Evolutionary conservation across 2,329 filamentous ascomycete genomes (phyloP).

Genomic region (Apiospora koreana): DNA sequence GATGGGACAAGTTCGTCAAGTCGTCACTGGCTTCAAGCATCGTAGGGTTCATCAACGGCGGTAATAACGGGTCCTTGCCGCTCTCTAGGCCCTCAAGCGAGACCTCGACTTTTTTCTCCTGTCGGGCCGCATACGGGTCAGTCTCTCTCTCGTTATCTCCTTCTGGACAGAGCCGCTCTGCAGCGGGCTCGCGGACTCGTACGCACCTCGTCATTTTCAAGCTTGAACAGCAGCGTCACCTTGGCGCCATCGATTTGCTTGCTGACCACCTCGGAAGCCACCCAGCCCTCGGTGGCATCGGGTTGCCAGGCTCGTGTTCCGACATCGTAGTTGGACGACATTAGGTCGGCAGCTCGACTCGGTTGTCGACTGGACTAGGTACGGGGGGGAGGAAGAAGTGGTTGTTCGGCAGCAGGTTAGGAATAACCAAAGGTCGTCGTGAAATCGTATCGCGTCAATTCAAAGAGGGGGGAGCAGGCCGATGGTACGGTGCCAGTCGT

Average conservation of each 20-base stretch:
- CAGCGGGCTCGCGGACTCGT: not conserved
- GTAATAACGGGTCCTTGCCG: slow-evolving; percentile 75
- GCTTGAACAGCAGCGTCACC: slow-evolving; percentile 81
- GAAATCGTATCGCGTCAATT: slow-evolving; percentile 13
- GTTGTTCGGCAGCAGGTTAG: not conserved
- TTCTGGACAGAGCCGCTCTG: not conserved
- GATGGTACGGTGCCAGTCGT: slow-evolving; percentile 13
- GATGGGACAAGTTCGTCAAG: slow-evolving; percentile 92
- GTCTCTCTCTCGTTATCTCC: not conserved
- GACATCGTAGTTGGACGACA: slow-evolving; percentile 95
- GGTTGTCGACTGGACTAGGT: slow-evolving; percentile 9
- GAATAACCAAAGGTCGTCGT: slow-evolving; percentile 2
- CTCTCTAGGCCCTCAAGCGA: slow-evolving; percentile 74
- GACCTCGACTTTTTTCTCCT: slow-evolving; percentile 81
- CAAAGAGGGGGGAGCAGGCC: slow-evolving; percentile 3
- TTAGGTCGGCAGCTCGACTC: slow-evolving; percentile 40
- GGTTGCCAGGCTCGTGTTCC: slow-evolving; percentile 98
- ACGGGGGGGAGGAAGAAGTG: not conserved
- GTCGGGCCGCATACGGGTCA: slow-evolving; percentile 24
- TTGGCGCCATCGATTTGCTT: slow-evolving; percentile 85
- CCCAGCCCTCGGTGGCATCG: slow-evolving; percentile 93
- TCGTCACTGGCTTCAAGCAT: slow-evolving; percentile 99
- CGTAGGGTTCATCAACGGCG: slow-evolving; percentile 94
- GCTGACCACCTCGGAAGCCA: slow-evolving; percentile 89
- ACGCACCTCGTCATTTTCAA: slow-evolving; percentile 88